Conservation (phyloP, 257 asterid species). For the Penstemon barbatus region DNA sequence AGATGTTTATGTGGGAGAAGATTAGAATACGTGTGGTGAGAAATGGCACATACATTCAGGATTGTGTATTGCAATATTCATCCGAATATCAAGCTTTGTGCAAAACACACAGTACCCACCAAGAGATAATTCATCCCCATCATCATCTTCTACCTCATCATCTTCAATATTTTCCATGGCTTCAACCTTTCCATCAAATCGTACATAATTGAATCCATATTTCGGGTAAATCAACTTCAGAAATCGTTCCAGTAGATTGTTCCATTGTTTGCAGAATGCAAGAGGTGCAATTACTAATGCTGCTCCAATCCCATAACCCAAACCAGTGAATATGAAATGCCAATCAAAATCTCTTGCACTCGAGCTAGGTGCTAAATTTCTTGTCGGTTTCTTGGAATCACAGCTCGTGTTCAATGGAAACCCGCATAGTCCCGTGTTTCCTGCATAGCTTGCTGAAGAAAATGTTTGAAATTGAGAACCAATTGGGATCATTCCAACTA, state of each 20-base stretch:
- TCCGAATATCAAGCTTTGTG: no score
- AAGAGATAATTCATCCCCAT: no score
- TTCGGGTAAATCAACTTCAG: slow-evolving; percentile 45
- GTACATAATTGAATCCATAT: slow-evolving; percentile 47
- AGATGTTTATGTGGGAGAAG: no score
- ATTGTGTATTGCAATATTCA: no score
- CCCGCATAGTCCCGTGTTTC: slow-evolving; percentile 15
- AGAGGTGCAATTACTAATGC: slow-evolving; percentile 55
- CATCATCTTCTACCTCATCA: no score
- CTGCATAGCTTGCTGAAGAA: no score
- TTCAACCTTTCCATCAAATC: slow-evolving; percentile 51
- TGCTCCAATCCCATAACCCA: slow-evolving; percentile 61
- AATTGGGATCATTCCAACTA: slow-evolving; percentile 35
- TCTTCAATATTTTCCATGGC: slow-evolving; percentile 18
- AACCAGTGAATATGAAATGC: slow-evolving; percentile 53
- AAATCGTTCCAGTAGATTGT: slow-evolving; percentile 33
- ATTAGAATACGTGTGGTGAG: no score
- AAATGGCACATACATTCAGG: no score
- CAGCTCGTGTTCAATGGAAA: slow-evolving; percentile 29
- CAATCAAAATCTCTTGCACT: slow-evolving; percentile 37
- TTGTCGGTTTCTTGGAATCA: not conserved
- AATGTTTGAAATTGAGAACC: slow-evolving; percentile 26
- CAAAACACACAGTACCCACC: no score
- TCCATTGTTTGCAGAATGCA: slow-evolving; percentile 46
- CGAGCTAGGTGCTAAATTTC: not conserved